Conservation (phyloP, 192 early-diverging fungal genomes). For the Glomus cerebriforme region DNA sequence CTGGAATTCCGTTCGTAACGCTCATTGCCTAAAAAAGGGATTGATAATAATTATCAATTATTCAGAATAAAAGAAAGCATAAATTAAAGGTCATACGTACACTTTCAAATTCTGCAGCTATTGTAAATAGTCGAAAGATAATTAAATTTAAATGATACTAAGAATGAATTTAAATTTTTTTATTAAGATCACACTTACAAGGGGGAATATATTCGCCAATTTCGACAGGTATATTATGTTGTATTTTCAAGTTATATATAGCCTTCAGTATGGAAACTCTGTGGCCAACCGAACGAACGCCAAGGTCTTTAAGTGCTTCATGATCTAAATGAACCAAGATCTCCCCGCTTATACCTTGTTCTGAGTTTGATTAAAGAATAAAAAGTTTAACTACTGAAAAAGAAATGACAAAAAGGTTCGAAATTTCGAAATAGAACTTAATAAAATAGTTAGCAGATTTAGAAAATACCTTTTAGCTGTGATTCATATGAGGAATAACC, state of each 20-base stretch:
- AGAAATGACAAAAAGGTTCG: not conserved
- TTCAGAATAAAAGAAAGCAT: slow-evolving; percentile 8
- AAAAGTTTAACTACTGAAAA: not conserved
- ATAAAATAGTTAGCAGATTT: not conserved
- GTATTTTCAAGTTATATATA: slow-evolving; percentile 82
- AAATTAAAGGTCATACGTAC: slow-evolving; percentile 39
- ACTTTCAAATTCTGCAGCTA: slow-evolving; percentile 59
- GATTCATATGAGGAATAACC: slow-evolving; percentile 58
- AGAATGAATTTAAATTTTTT: not conserved
- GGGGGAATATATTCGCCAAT: slow-evolving; percentile 85
- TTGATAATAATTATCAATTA: not conserved
- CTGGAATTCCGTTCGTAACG: slow-evolving; percentile 47
- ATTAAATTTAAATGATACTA: not conserved
- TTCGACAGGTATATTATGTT: slow-evolving; percentile 77
- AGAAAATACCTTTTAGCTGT: slow-evolving; percentile 54
- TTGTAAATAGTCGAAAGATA: not conserved
- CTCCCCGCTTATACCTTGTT: slow-evolving; percentile 89
- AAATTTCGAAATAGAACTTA: not conserved
- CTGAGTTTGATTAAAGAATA: slow-evolving; percentile 42
- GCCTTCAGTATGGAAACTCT: slow-evolving; percentile 87
- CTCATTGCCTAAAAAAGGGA: slow-evolving; percentile 42
- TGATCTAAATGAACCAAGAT: slow-evolving; percentile 87
- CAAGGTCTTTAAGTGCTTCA: slow-evolving; percentile 86
- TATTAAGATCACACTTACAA: slow-evolving; percentile 44
- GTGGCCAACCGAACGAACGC: slow-evolving; percentile 82